Evolutionary conservation across 2,329 filamentous ascomycete species (phyloP).

Genomic region (Scedosporium boydii): DNA sequence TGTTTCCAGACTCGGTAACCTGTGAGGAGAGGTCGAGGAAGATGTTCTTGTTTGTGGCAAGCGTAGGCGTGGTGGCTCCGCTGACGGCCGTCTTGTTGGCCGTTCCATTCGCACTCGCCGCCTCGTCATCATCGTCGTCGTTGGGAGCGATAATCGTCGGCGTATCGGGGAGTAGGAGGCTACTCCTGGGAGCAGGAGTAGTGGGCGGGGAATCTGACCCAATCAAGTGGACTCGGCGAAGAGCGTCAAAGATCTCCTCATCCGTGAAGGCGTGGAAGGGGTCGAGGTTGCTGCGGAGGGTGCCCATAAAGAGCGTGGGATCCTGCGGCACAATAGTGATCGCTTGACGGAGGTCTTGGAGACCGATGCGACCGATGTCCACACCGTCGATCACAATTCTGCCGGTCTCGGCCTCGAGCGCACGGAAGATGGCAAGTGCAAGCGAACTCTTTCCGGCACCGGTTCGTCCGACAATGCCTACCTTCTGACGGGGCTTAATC

Average conservation of each 20-base stretch:
- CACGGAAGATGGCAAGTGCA: constrained; percentile 85
- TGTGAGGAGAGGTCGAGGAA: constrained; percentile 79
- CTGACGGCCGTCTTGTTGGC: constrained; percentile 2
- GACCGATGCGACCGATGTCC: constrained; percentile 81
- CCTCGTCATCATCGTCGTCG: constrained; percentile 1
- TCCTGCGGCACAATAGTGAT: constrained; percentile 98
- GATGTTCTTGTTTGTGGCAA: constrained; percentile 78
- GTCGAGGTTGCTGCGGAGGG: constrained; percentile 84
- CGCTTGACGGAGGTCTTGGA: constrained; percentile 85
- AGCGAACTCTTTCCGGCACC: constrained; percentile 95
- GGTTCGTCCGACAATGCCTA: constrained; percentile 91
- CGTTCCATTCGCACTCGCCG: constrained; percentile 9
- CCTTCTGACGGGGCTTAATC: constrained; percentile 78
- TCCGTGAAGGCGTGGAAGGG: constrained; percentile 85
- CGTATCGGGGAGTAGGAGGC: constrained; percentile 6
- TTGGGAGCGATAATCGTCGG: constrained; percentile 4
- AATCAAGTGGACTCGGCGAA: constrained; percentile 84
- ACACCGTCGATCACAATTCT: constrained; percentile 84
- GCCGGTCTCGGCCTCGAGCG: constrained; percentile 81
- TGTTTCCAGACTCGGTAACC: constrained; percentile 84
- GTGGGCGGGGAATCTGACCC: constrained; percentile 31
- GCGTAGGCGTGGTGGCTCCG: constrained; percentile 16
- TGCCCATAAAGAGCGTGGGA: constrained; percentile 87
- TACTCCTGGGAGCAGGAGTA: constrained; percentile 23
- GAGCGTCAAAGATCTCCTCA: constrained; percentile 77